Conservation (phyloP, 495 filamentous ascomycete species). For the Hyaloscypha bicolor region DNA sequence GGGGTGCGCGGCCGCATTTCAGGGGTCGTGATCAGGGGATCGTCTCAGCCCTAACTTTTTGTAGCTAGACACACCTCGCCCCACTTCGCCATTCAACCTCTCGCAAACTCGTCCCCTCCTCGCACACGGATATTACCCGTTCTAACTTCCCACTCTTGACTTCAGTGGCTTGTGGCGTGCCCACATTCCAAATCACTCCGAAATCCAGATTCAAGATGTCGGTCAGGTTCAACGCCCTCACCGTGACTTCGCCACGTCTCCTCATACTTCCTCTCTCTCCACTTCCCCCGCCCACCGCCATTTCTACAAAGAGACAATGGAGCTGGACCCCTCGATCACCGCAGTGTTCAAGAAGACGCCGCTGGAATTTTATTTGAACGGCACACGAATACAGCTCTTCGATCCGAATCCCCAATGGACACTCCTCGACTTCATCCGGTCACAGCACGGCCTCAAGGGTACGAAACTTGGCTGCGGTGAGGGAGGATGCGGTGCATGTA, state of each 20-base stretch:
- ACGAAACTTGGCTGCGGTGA: constrained; percentile 62
- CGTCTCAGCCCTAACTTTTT: neutral
- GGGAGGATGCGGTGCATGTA: constrained; percentile 46
- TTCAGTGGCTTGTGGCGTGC: neutral
- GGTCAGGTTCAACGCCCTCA: neutral
- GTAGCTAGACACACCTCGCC: neutral
- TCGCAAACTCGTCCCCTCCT: neutral
- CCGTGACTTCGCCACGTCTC: neutral
- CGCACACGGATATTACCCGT: constrained; percentile 1
- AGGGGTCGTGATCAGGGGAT: neutral
- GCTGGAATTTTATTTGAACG: constrained; percentile 25
- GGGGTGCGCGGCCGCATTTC: constrained; percentile 1
- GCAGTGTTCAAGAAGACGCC: constrained; percentile 10
- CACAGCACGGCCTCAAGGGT: constrained; percentile 48
- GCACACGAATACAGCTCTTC: constrained; percentile 11
- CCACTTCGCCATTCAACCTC: neutral
- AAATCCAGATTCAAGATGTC: neutral
- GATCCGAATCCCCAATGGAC: constrained; percentile 34
- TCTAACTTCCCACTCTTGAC: constrained; percentile 14
- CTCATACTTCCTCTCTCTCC: neutral
- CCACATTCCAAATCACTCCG: neutral
- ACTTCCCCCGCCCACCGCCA: neutral
- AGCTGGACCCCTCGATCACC: constrained; percentile 13
- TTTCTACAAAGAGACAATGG: constrained; percentile 5
- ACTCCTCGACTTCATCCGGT: constrained; percentile 50